A percentile compares a stretch with the other conserved stretches of the same genome.
phyloP scores from a whole-genome alignment of 2,329 filamentous ascomycete species.

The Elsinoe ampelina region DNA sequence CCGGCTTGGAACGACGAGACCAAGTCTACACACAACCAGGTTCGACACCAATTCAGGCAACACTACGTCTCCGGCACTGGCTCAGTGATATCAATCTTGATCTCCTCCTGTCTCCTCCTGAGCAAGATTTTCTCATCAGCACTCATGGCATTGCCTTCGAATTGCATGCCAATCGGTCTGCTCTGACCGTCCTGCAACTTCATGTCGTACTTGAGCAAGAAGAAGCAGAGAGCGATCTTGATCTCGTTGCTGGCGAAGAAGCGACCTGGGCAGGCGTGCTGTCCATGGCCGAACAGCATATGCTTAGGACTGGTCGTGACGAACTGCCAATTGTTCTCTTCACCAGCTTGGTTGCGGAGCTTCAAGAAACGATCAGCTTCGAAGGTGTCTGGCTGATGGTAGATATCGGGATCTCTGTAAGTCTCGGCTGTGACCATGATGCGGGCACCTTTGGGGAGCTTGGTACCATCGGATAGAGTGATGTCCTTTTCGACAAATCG shows the following conservation, averaged over 20 bases:
- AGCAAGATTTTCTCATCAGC: neutral
- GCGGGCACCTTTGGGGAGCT: constrained; percentile 19
- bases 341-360: constrained; percentile 19
- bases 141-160: constrained; percentile 7
- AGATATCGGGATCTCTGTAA: constrained; percentile 15
- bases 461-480: constrained; percentile 23
- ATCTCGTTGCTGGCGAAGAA: constrained; percentile 29
- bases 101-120: constrained; percentile 11
- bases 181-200: constrained; percentile 19
- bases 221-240: constrained; percentile 27
- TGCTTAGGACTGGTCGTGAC: constrained; percentile 19
- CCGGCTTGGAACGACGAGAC: too few relatives aligned
- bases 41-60: neutral
- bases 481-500: constrained; percentile 21
- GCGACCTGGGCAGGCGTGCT: constrained; percentile 28
- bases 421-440: constrained; percentile 16
- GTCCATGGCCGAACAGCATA: constrained; percentile 24
- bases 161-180: constrained; percentile 10
- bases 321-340: constrained; percentile 20
- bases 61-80: neutral
- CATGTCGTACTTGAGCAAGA: constrained; percentile 29
- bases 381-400: constrained; percentile 19
- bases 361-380: constrained; percentile 19
- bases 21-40: neutral
- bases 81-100: constrained; percentile 10